Percentiles rank a stretch among this genome's conserved stretches.
Evolutionary conservation across 768 basidiomycete genomes (phyloP).

Genomic region (Antrodiella citrinella): DNA sequence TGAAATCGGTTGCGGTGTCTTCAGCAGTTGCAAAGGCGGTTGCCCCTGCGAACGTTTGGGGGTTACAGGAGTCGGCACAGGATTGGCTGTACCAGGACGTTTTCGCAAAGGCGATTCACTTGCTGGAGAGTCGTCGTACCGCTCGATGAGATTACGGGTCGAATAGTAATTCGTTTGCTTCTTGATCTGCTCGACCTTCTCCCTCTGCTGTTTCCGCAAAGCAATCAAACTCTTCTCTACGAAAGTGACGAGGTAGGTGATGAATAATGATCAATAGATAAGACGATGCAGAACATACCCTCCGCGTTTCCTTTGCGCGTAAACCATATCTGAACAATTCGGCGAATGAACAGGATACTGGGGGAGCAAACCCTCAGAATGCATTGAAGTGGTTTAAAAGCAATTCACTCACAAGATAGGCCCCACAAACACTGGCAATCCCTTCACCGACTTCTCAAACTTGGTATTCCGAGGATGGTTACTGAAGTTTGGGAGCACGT

Average conservation of each 20-base stretch:
- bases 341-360: conserved; percentile 67
- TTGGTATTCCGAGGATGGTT: conserved; percentile 16
- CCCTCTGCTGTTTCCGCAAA: conserved; percentile 70
- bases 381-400: background rate
- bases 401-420: conserved; percentile 63
- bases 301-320: conserved; percentile 70
- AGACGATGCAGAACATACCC: conserved; percentile 39
- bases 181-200: conserved; percentile 92
- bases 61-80: conserved; percentile 24
- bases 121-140: conserved; percentile 63
- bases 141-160: conserved; percentile 83
- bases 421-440: conserved; percentile 57
- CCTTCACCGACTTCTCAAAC: conserved; percentile 38
- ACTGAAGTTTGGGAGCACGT: conserved; percentile 39
- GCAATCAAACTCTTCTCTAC: conserved; percentile 73
- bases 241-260: background rate
- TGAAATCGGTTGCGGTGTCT: conserved; percentile 12
- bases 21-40: background rate
- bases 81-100: conserved; percentile 19
- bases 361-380: conserved; percentile 1
- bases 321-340: conserved; percentile 83
- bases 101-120: conserved; percentile 31
- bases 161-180: conserved; percentile 95
- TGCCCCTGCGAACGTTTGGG: conserved; percentile 9
- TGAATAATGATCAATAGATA: no score